Conservation (phyloP, 495 filamentous ascomycete genomes). For the Annulohypoxylon nitens region DNA sequence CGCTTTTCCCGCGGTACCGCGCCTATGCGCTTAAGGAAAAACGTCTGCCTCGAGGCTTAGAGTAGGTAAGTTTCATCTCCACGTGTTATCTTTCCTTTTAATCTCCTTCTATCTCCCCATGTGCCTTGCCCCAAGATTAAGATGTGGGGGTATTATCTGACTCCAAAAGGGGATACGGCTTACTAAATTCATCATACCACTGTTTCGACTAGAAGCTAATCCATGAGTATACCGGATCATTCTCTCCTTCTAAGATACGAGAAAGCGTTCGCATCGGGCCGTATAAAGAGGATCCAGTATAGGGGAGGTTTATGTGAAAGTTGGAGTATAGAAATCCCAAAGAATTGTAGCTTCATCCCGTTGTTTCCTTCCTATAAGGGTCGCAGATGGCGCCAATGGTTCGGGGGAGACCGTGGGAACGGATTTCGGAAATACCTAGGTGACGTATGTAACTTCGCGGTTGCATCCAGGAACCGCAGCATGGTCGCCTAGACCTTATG, state of each 20-base stretch:
- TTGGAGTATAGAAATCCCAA: neutral
- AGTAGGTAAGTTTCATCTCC: neutral
- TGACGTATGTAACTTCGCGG: conserved; percentile 3
- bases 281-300: neutral
- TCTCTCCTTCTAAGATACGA: neutral
- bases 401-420: neutral
- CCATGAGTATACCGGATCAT: neutral
- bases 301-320: neutral
- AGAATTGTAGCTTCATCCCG: neutral
- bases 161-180: conserved; percentile 4
- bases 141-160: neutral
- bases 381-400: neutral
- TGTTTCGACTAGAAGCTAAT: neutral
- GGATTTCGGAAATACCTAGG: conserved; percentile 9
- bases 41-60: neutral
- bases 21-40: neutral
- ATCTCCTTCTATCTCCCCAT: neutral
- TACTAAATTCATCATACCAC: conserved; percentile 2
- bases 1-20: neutral
- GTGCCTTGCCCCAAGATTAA: neutral
- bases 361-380: neutral
- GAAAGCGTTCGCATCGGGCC: neutral
- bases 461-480: conserved; percentile 2
- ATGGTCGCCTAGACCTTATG: neutral
- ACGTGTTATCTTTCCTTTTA: neutral